A percentile compares a stretch with the other conserved stretches of the same genome.
These are phyloP conservation scores for Leishmania aethiopica DNA, from an alignment of 208 protist genomes.

Conservation along the genomic window DNA sequence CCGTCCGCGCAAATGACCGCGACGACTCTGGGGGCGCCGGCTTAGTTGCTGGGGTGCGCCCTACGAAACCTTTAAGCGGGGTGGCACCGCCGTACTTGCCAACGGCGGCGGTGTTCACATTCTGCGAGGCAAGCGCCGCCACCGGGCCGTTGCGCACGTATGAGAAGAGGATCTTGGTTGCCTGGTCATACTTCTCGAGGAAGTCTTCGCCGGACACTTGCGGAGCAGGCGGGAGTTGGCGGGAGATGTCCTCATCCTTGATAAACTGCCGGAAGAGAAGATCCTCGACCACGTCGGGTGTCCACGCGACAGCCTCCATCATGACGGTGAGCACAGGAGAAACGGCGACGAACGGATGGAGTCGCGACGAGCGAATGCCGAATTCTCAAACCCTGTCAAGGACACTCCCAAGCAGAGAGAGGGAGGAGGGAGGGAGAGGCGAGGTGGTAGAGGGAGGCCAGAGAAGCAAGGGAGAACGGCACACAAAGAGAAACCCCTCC, in stretches of 20 bases:
- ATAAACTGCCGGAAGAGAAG: conserved; percentile 90
- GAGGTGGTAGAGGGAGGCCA: background rate
- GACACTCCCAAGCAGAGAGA: background rate
- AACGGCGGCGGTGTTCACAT: conserved; percentile 59
- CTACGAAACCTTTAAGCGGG: conserved; percentile 30
- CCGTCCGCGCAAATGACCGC: conserved; percentile 40
- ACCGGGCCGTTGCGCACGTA: conserved; percentile 88
- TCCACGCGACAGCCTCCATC: conserved; percentile 63
- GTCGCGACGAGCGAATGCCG: background rate
- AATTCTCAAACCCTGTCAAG: background rate
- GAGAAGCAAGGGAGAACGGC: background rate
- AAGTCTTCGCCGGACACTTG: conserved; percentile 52
- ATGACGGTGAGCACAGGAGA: background rate
- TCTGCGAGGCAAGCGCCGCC: conserved; percentile 72
- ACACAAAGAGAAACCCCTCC: background rate
- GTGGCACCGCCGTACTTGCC: conserved; percentile 39
- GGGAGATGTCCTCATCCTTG: conserved; percentile 83
- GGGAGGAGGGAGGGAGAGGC: background rate
- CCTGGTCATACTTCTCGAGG: conserved; percentile 75
- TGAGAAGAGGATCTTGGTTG: conserved; percentile 77
- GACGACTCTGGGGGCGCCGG: conserved; percentile 24
- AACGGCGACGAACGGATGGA: background rate
- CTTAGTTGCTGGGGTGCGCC: conserved; percentile 28
- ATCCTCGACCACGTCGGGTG: conserved; percentile 78
- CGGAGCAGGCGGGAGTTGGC: conserved; percentile 65